Percentiles rank a stretch among this genome's conserved stretches.
phyloP scores from a whole-genome alignment of 352 stramenopile species.

The Pythium brachiatum region DNA sequence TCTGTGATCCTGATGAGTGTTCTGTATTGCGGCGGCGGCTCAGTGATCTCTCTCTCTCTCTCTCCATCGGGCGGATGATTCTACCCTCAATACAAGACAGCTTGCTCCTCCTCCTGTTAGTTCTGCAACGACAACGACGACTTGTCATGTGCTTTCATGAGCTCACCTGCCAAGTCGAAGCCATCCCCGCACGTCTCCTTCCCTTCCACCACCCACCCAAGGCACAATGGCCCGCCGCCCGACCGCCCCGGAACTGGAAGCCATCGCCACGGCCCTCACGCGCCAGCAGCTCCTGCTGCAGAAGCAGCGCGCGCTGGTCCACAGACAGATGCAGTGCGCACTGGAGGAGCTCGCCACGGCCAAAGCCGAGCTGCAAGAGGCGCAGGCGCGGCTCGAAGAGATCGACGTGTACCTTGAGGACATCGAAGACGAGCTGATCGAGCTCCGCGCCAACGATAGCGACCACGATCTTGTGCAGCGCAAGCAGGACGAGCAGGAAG shows the following conservation, averaged over 20 bases:
- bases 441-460: conserved; percentile 24
- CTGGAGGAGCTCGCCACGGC: conserved; percentile 42
- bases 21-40: too few species aligned
- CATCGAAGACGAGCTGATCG: conserved; percentile 41
- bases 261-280: conserved; percentile 47
- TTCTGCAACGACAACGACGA: neutral
- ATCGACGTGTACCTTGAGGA: conserved; percentile 62
- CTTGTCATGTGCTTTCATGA: neutral
- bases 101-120: neutral
- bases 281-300: conserved; percentile 40
- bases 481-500: conserved; percentile 47
- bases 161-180: conserved; percentile 19
- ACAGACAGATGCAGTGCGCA: conserved; percentile 33
- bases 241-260: conserved; percentile 37
- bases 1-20: neutral
- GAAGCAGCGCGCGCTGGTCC: conserved; percentile 37
- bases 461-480: conserved; percentile 10
- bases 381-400: conserved; percentile 49
- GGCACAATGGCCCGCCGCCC: conserved; percentile 9
- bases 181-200: neutral
- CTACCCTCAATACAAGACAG: neutral
- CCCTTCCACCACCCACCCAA: too few species aligned
- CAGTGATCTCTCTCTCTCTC: neutral
- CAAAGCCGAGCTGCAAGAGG: conserved; percentile 54
- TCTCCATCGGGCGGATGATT: neutral